A percentile compares a stretch with the other conserved stretches of the same genome.
Conservation (phyloP, 192 early-diverging fungal genomes). For the Dissophora ornata region DNA sequence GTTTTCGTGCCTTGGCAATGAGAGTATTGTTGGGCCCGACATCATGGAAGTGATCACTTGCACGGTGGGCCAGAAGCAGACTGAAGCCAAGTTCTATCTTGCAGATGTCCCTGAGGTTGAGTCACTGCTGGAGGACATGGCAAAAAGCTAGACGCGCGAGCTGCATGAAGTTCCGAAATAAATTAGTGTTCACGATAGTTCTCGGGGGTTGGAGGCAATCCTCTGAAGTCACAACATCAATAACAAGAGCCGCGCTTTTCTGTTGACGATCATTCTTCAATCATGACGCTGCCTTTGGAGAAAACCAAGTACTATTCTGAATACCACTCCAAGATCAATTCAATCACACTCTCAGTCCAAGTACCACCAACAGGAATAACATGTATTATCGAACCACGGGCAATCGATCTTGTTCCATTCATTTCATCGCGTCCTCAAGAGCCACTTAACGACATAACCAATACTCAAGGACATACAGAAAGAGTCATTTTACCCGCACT, state of each 20-base stretch:
- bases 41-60: constrained; percentile 74
- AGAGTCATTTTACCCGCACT: constrained; percentile 14
- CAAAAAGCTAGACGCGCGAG: constrained; percentile 26
- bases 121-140: constrained; percentile 54
- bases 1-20: constrained; percentile 77
- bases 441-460: not conserved
- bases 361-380: constrained; percentile 28
- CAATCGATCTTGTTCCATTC: constrained; percentile 28
- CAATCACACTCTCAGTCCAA: constrained; percentile 38
- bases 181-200: no score
- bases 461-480: not conserved
- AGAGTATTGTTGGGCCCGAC: constrained; percentile 46
- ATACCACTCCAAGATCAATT: constrained; percentile 52
- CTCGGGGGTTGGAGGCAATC: no score
- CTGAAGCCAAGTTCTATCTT: constrained; percentile 90
- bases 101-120: constrained; percentile 72
- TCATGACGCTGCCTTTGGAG: not conserved
- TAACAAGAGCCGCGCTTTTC: no score
- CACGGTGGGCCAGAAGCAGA: constrained; percentile 98
- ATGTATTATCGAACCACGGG: constrained; percentile 30
- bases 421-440: not conserved
- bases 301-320: constrained; percentile 29
- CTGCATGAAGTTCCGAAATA: no score
- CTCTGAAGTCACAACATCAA: no score
- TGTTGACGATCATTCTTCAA: not conserved